Percentiles rank a stretch among this genome's conserved stretches.
Conservation (phyloP, 148 eudicot genomes). For the Amaranthus hypochondriacus region DNA sequence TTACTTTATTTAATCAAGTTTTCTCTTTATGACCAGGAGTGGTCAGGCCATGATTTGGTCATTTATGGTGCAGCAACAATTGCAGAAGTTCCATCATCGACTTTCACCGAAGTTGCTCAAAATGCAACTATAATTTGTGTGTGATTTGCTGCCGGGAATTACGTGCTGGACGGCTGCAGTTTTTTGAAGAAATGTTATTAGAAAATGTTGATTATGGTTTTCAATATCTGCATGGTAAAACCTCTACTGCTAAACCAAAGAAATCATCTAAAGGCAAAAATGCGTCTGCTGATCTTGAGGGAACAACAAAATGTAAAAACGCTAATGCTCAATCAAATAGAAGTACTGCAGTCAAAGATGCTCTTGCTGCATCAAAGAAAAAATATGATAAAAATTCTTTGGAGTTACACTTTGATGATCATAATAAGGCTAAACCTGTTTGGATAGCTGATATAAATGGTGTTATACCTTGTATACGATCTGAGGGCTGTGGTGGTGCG, state of each 20-base stretch:
- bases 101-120: constrained; percentile 48
- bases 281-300: background rate
- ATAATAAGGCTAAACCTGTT: constrained; percentile 16
- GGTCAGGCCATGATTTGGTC: constrained; percentile 2
- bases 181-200: constrained; percentile 30
- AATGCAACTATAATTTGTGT: constrained; percentile 49
- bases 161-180: constrained; percentile 39
- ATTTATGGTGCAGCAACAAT: constrained; percentile 39
- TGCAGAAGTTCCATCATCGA: constrained; percentile 55
- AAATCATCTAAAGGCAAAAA: background rate
- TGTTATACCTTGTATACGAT: constrained; percentile 42
- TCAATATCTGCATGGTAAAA: constrained; percentile 36
- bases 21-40: background rate
- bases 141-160: constrained; percentile 55
- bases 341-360: constrained; percentile 4
- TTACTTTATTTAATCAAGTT: constrained; percentile 11
- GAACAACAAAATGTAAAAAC: background rate
- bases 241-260: background rate
- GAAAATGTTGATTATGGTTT: constrained; percentile 31
- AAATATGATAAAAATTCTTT: background rate
- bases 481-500: constrained; percentile 45
- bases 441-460: constrained; percentile 48
- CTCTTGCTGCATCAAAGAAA: background rate
- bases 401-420: background rate
- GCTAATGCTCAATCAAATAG: background rate